A percentile compares a stretch with the other conserved stretches of the same genome.
phyloP scores from a whole-genome alignment of 2,329 filamentous ascomycete genomes.

The Drechslerella coelobrocha region DNA sequence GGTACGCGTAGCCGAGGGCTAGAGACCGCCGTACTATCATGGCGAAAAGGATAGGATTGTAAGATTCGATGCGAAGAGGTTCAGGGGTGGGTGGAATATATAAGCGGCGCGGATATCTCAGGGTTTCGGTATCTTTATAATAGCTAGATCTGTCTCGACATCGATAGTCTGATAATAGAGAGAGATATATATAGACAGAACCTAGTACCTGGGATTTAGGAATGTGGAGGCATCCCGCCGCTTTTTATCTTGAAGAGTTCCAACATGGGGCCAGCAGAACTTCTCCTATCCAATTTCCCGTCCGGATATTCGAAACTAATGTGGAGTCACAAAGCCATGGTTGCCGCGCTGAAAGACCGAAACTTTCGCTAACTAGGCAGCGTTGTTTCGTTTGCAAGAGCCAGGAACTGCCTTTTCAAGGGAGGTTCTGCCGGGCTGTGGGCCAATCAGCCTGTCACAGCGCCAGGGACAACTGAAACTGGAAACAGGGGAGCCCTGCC shows the following conservation, averaged over 20 bases:
- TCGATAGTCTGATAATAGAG: too few species aligned
- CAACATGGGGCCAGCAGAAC: too few species aligned
- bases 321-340: not conserved
- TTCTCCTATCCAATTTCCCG: too few species aligned
- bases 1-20: not conserved
- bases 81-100: too few species aligned
- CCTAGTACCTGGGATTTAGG: too few species aligned
- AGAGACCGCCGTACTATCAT: not conserved
- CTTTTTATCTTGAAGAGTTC: too few species aligned
- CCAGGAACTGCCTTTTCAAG: not conserved
- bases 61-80: not conserved
- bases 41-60: not conserved
- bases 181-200: too few species aligned
- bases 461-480: not conserved
- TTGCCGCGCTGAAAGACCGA: not conserved
- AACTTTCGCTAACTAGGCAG: not conserved
- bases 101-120: too few species aligned
- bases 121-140: too few species aligned
- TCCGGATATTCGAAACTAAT: not conserved
- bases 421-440: not conserved
- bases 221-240: too few species aligned
- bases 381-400: not conserved
- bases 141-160: too few species aligned
- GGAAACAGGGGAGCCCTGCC: not conserved
- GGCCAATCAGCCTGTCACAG: not conserved